These are phyloP conservation scores for Salvia miltiorrhiza DNA, from an alignment of 257 asterid species.

Conservation along the genomic window DNA sequence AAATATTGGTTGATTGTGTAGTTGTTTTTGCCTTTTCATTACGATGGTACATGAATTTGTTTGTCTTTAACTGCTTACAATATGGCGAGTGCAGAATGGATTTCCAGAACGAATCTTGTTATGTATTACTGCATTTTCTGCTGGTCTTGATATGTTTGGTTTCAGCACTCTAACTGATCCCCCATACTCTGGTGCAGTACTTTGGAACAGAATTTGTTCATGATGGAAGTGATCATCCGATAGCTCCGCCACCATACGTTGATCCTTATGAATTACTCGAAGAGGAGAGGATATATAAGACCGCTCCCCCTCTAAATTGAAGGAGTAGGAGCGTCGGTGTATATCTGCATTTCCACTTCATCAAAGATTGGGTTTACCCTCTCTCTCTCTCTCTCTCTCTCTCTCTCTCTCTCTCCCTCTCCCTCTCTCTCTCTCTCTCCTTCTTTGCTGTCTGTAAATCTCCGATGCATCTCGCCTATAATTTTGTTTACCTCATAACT, in stretches of 20 bases:
- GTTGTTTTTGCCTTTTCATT: no score
- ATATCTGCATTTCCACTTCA: slow-evolving; percentile 26
- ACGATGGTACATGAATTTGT: no score
- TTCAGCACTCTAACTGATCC: neutral
- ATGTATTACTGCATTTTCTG: no score
- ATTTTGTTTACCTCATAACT: neutral
- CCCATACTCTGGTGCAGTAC: slow-evolving; percentile 49
- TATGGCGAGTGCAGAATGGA: no score
- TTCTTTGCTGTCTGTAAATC: slow-evolving; percentile 17
- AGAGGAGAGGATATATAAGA: slow-evolving; percentile 64
- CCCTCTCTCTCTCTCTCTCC: no score
- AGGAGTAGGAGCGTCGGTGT: slow-evolving; percentile 20
- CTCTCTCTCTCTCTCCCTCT: no score
- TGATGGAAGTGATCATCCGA: slow-evolving; percentile 39
- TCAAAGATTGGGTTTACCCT: neutral
- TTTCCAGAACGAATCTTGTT: no score
- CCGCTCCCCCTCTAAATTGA: slow-evolving; percentile 66
- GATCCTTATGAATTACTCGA: slow-evolving; percentile 84
- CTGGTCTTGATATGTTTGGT: neutral
- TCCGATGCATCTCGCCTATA: neutral
- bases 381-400: no score
- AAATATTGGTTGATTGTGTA: no score
- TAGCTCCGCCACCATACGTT: slow-evolving; percentile 48
- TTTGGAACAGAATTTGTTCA: slow-evolving; percentile 79
- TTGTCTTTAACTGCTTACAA: no score